phyloP scores from a whole-genome alignment of 257 asterid species.

The Leonotis leonurus region DNA sequence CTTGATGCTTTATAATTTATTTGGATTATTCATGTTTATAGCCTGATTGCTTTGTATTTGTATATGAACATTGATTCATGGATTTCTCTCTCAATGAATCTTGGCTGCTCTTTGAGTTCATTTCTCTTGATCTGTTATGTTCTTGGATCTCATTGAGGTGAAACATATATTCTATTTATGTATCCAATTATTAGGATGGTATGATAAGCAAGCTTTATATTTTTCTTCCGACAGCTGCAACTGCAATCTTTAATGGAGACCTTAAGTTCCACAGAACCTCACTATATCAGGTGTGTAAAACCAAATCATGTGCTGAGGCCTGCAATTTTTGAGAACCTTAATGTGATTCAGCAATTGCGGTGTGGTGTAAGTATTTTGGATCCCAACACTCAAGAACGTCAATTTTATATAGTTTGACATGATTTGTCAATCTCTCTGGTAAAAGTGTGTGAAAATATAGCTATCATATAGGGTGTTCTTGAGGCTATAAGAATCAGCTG shows the following conservation, averaged over 20 bases:
- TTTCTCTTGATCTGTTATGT: not conserved
- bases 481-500: conserved; percentile 99
- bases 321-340: conserved; percentile 75
- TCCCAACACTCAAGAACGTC: conserved; percentile 15
- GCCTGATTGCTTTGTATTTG: not conserved
- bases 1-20: not conserved
- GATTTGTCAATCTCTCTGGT: not conserved
- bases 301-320: conserved; percentile 85
- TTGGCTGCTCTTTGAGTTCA: not conserved
- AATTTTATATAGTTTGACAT: not conserved
- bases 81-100: not conserved
- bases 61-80: not conserved
- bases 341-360: conserved; percentile 78
- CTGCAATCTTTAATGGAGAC: conserved; percentile 89
- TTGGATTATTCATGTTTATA: not conserved
- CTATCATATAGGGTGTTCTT: conserved; percentile 70
- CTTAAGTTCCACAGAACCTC: conserved; percentile 78
- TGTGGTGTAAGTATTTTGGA: conserved; percentile 76
- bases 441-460: conserved; percentile 5
- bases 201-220: conserved; percentile 14
- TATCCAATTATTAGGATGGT: conserved; percentile 9
- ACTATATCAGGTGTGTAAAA: conserved; percentile 90
- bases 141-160: not conserved
- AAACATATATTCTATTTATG: not conserved
- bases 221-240: conserved; percentile 61